These are phyloP conservation scores for Thraustochytrium sp. DNA, from an alignment of 352 stramenopile genomes.

Conservation along the genomic window DNA sequence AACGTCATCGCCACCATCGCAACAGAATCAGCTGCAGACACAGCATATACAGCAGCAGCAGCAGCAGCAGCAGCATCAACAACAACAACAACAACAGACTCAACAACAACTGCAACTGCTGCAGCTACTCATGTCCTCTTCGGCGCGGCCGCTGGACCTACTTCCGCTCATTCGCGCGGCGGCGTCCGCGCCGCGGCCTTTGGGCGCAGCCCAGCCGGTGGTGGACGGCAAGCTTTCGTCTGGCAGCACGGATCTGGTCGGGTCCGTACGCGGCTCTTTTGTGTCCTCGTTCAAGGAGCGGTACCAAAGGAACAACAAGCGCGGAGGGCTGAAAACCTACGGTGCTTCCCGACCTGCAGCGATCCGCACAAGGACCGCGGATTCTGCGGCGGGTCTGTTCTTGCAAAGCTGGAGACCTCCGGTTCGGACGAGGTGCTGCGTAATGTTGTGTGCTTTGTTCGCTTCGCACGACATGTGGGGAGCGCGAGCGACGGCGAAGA, in stretches of 20 bases:
- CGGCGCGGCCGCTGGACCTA: neutral
- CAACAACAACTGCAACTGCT: neutral
- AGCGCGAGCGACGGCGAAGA: neutral
- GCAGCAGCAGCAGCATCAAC: neutral
- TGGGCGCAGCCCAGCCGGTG: neutral
- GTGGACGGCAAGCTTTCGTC: neutral
- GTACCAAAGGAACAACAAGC: slow-evolving; percentile 82
- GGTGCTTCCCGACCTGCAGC: slow-evolving; percentile 64
- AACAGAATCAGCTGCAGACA: neutral
- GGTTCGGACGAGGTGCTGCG: neutral
- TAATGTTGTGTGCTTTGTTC: neutral
- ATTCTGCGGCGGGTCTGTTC: slow-evolving; percentile 74
- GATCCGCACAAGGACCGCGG: slow-evolving; percentile 68
- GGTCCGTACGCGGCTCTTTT: neutral
- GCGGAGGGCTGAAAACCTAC: slow-evolving; percentile 77
- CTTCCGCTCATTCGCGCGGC: neutral
- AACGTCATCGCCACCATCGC: no score
- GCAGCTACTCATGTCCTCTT: neutral
- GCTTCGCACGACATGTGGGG: neutral
- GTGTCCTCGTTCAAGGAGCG: slow-evolving; percentile 56
- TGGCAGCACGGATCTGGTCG: neutral
- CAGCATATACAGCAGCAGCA: neutral
- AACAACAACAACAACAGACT: neutral
- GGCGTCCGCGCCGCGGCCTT: neutral
- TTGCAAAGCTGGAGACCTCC: slow-evolving; percentile 58